Conservation (phyloP, 768 basidiomycete species). For the Mycena polygramma region DNA sequence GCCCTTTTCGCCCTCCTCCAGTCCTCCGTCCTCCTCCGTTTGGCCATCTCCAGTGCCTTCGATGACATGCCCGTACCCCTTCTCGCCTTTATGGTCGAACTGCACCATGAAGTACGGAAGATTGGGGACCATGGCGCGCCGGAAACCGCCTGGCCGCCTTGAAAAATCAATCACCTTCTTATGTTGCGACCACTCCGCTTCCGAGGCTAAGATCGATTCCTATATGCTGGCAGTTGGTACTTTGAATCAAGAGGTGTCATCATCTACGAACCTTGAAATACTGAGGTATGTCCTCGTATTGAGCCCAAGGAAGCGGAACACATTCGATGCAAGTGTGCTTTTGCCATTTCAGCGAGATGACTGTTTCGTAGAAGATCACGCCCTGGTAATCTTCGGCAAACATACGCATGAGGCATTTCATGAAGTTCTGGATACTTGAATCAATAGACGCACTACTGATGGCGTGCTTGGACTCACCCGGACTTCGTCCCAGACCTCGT, state of each 20-base stretch:
- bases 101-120: constrained; percentile 99
- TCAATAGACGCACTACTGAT: not conserved
- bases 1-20: constrained; percentile 91
- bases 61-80: constrained; percentile 98
- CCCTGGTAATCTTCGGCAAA: constrained; percentile 93
- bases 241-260: not conserved
- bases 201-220: constrained; percentile 95
- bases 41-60: constrained; percentile 84
- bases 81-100: constrained; percentile 97
- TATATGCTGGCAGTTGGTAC: constrained; percentile 42
- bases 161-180: constrained; percentile 97
- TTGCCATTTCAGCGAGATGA: constrained; percentile 87
- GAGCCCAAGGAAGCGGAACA: constrained; percentile 90
- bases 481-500: constrained; percentile 99
- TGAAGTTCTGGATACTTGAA: constrained; percentile 65
- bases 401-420: constrained; percentile 98
- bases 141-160: constrained; percentile 90
- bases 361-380: constrained; percentile 95
- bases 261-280: constrained; percentile 84
- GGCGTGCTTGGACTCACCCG: constrained; percentile 65
- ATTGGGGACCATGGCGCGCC: constrained; percentile 95
- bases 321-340: constrained; percentile 95
- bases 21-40: constrained; percentile 50
- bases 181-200: constrained; percentile 98
- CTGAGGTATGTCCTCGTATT: constrained; percentile 88